Conservation (phyloP, 257 asterid genomes). For the Solanum rostratum region DNA sequence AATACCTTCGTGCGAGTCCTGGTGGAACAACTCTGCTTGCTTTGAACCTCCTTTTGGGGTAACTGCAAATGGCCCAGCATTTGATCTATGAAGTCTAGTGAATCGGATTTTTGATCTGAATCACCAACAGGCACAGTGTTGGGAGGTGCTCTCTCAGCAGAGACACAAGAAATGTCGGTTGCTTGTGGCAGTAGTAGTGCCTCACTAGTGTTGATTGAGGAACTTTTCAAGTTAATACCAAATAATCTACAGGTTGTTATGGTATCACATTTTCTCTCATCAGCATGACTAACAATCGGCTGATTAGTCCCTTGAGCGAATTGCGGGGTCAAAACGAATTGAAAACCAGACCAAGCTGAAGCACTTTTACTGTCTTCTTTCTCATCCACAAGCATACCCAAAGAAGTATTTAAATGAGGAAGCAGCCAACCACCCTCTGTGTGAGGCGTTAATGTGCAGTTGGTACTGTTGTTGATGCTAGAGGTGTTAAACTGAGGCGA, state of each 20-base stretch:
- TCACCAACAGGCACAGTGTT: conserved; percentile 31
- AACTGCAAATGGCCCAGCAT: conserved; percentile 31
- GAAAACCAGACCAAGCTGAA: conserved; percentile 44
- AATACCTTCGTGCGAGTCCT: conserved; percentile 93
- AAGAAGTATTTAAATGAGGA: conserved; percentile 19
- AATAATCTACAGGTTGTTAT: conserved; percentile 53
- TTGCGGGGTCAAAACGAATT: conserved; percentile 25
- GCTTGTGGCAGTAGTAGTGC: conserved; percentile 17
- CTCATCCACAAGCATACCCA: conserved; percentile 31
- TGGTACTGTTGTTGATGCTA: conserved; percentile 11
- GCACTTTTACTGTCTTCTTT: conserved; percentile 40
- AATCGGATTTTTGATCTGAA: conserved; percentile 62
- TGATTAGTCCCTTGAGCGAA: conserved; percentile 19
- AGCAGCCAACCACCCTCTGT: conserved; percentile 9
- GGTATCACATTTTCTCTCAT: conserved; percentile 34
- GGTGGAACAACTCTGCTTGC: conserved; percentile 40
- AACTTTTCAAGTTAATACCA: conserved; percentile 67
- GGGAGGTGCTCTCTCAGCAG: conserved; percentile 21
- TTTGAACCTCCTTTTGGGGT: conserved; percentile 48
- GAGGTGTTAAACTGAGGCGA: conserved; percentile 19
- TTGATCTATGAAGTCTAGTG: conserved; percentile 36
- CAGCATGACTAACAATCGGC: conserved; percentile 16
- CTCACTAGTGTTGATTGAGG: conserved; percentile 22
- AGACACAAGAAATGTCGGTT: conserved; percentile 9
- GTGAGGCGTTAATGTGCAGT: background rate